Base-by-base conservation (phyloP, 306 rosid species). In the Dryas octopetala region DNA sequence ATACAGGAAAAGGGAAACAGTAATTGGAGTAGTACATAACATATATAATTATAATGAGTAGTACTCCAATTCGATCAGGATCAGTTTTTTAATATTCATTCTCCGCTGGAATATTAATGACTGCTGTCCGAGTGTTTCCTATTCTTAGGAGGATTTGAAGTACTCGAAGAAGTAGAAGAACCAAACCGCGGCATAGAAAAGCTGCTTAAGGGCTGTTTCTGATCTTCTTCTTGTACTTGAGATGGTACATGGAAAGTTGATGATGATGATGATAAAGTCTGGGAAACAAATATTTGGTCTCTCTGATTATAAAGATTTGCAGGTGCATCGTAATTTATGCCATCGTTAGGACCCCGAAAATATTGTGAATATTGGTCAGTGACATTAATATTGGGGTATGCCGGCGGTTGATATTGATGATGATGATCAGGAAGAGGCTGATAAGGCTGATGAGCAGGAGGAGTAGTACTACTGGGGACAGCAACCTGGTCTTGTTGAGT, bases 171-270 rank as follows among this genome's bases (percentile, higher is more conserved):
- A 69, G 81, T 62, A 44, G 85, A 81, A 63, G 90, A 74, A 67
- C 85, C 90, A 15, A 62, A 85, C 4, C 11, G 48, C 13, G 77
- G 88, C 86, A 76, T 75, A 0, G 86, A 66, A 74, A 68, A 80
- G 61, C 70, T 68, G 61, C 70, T 68, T n/a, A 70, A 7, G 40
- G 69, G 65, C 38, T 75, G 75, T 43, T 80, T 59, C 50, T 59
- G 58, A 40, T 71, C 41, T 57, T 61, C n/a, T 12, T 84, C 74
- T n/a, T 83, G 85, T 73, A 69, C 80, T 26, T 60, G 79, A 40
- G 89, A 66, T 50, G 73, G 43, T 72, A 40, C 73, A 32, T 32
- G 38, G 12, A 73, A 73, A 47, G 67, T 4, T 9, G 75, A 81
- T 68, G 84, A 23, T 26, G 84, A 23, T 14, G 85, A 73, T 67